Evolutionary conservation across 768 basidiomycete species (phyloP).

Genomic region (Strobilomyces confusus): DNA sequence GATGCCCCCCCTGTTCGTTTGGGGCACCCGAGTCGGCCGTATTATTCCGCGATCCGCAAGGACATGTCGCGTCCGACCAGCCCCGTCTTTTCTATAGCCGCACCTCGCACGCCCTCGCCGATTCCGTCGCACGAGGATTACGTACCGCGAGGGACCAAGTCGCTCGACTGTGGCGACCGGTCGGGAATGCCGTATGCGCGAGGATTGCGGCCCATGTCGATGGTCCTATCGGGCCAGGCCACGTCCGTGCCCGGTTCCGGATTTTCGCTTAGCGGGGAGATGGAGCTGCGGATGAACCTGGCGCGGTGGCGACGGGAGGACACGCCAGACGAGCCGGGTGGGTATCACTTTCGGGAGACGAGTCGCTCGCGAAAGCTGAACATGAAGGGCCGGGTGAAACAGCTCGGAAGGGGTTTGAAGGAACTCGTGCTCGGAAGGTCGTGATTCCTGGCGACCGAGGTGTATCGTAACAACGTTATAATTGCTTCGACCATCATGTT

Average conservation of each 20-base stretch:
- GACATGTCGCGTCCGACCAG: conserved; percentile 41
- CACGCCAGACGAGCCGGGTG: conserved; percentile 29
- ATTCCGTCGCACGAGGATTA: conserved; percentile 22
- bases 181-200: conserved; percentile 14
- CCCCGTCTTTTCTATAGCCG: conserved; percentile 24
- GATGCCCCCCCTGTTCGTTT: conserved; percentile 34
- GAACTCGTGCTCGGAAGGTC: conserved; percentile 28
- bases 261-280: conserved; percentile 58
- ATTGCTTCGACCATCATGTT: background rate
- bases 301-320: conserved; percentile 36
- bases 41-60: conserved; percentile 53
- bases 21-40: conserved; percentile 51
- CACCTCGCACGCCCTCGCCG: conserved; percentile 27
- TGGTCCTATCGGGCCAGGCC: conserved; percentile 21
- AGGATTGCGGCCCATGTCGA: conserved; percentile 28
- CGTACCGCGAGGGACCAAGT: conserved; percentile 29
- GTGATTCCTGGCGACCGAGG: conserved; percentile 6
- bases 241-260: conserved; percentile 29
- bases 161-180: conserved; percentile 28
- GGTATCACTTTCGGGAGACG: conserved; percentile 30
- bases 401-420: conserved; percentile 29
- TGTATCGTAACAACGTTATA: background rate
- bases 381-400: conserved; percentile 27
- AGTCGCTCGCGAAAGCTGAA: conserved; percentile 17
- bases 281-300: conserved; percentile 53